Conservation (phyloP, 441 rosid species). For the Syzygium syzygioides region DNA sequence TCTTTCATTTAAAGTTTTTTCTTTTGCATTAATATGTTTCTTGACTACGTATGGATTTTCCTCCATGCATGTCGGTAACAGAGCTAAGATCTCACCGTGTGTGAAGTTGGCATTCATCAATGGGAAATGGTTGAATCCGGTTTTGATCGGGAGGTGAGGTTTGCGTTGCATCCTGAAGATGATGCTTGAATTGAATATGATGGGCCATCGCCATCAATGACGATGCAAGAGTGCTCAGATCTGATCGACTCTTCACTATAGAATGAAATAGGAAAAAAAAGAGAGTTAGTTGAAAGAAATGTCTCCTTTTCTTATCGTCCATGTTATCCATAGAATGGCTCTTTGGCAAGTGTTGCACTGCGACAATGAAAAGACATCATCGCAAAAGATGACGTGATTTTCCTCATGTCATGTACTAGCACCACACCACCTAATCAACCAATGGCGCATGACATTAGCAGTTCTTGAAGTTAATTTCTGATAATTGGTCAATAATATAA, state of each 20-base stretch:
- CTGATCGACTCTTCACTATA: neutral
- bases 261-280: neutral
- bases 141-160: neutral
- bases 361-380: neutral
- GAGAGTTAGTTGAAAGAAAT: neutral
- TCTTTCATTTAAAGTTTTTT: neutral
- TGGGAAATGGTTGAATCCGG: neutral
- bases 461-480: neutral
- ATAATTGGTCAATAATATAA: neutral
- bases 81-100: neutral
- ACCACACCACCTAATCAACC: neutral
- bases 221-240: neutral
- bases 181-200: neutral
- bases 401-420: neutral
- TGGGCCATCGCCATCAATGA: neutral
- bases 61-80: neutral
- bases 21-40: neutral
- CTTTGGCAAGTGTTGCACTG: neutral
- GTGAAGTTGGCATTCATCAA: neutral
- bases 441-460: neutral
- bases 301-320: neutral
- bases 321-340: neutral
- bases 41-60: neutral
- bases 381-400: neutral
- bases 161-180: neutral